Base-by-base conservation (phyloP, 306 rosid genomes). In the Ceratonia siliqua region DNA sequence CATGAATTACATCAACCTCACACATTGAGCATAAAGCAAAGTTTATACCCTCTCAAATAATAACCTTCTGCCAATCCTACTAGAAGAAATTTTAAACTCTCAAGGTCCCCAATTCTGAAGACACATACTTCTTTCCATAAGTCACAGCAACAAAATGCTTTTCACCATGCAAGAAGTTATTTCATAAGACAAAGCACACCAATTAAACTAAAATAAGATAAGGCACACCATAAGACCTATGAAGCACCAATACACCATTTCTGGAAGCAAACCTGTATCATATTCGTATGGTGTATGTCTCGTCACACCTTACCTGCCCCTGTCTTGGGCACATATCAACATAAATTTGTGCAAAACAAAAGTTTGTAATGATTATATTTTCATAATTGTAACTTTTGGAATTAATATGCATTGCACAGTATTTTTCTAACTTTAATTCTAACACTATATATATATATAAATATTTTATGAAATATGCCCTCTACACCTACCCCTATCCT, bases 1-100 rank as follows among this genome's bases (percentile, higher is more conserved):
- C 30, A 49, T 22, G 50, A 46, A 62, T 14, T 22, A 62, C 21
- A 35, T 27, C 68, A 58, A 24, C 57, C 68, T 43, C 77, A 58
- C 3, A n/a, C n/a, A n/a, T n/a, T n/a, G n/a, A 18, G 12, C 12
- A 49, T 0, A 48, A 17, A 36, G 42, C 15, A 50, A 36, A 22
- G 13, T 25, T 14, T 24, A 36, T 36, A 66, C n/a, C 11, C 50
- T 22, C 35, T 39, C 54, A 63, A 74, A 63, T 38, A 17, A 27
- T 15, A 15, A 74, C n/a, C 48, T 35, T 18, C 30, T 27, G 36
- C 3, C 8, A 20, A 52, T 17, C 45, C 68, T 10, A 18, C 28
- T 17, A 58, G 32, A 4, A 61, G 67, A 35, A 62, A 36, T 17
- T 54, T 35, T 62, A 62, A 62, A 35, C 28, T 7, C 20, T 0